Evolutionary conservation across 306 rosid genomes (phyloP), one percentile per base, ranked within the genome.

Genomic region (Prunus mume): DNA sequence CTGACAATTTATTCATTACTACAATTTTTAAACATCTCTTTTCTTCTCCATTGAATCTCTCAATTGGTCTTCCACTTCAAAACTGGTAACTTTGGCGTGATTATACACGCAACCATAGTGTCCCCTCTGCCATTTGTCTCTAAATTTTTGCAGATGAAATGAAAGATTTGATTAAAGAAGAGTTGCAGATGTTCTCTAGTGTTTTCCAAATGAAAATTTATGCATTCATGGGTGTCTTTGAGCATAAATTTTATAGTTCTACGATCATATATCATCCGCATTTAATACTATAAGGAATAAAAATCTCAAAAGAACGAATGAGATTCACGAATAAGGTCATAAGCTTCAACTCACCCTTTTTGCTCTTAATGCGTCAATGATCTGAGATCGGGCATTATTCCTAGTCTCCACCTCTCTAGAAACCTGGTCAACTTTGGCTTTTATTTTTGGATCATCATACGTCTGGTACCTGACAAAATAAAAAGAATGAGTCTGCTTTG

Each of bases 301-400:
- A 73, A 45, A 41, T 73, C 7, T 41, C 2, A 20, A 72, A 57
- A 25, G 45, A 24, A 73, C 15, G 30, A 63, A 27, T 63, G 68
- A 4, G n/a, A 68, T 27, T 74, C 41, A 50, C 19, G 34, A 50
- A 24, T 63, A 54, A 45, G 34, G 18, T 30, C 72, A 71, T 77
- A 52, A 73, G 85, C 54, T 75, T 62, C 32, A 64, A 76, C 98
- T 81, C 84, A 96, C 99, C 98, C 93, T 83, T 76, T 92, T 96
- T n/a, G 93, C 92, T 91, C 85, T 91, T 74, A 92, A 77, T 13
- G 90, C 84, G 66, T 96, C 98, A 17, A 85, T 86, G 82, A 96
- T 70, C 86, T 86, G 89, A 79, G 75, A 78, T 54, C 97, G 96
- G 52, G 87, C 85, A 81, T 92, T 91, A 71, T 87, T 96, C 82